Evolutionary conservation across 106 monocot species (phyloP).

Genomic region (Apostasia ramifera): DNA sequence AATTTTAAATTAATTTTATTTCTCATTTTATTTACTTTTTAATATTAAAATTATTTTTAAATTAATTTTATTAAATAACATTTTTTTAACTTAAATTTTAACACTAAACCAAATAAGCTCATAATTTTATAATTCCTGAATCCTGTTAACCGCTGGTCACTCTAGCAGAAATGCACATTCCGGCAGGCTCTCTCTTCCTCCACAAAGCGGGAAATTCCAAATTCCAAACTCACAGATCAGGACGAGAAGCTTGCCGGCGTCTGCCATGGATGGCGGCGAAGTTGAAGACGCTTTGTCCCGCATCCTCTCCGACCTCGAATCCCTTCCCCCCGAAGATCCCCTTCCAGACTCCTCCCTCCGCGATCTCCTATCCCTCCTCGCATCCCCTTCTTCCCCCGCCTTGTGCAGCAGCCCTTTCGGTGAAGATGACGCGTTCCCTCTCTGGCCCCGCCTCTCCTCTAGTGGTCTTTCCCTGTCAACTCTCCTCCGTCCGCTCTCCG

Average conservation of each 20-base stretch:
- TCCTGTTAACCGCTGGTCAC: no score
- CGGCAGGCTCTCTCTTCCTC: no score
- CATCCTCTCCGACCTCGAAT: conserved; percentile 27
- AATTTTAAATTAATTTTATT: no score
- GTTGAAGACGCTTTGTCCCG: conserved; percentile 18
- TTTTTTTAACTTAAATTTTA: no score
- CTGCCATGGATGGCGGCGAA: conserved; percentile 27
- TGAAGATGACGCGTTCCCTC: conserved; percentile 4
- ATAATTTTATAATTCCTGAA: no score
- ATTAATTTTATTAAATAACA: no score
- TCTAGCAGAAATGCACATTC: no score
- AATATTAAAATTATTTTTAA: no score
- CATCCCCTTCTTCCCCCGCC: conserved; percentile 28
- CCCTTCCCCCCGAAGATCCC: conserved; percentile 4
- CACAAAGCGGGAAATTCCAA: no score
- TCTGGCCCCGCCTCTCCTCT: conserved; percentile 33
- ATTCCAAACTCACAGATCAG: not conserved
- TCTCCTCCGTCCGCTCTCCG: conserved; percentile 41
- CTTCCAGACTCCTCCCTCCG: conserved; percentile 19
- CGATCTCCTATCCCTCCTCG: conserved; percentile 24
- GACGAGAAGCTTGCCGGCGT: not conserved
- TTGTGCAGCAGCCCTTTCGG: not conserved
- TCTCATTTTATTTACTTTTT: no score
- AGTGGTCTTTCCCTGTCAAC: conserved; percentile 23
- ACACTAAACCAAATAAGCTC: no score